Evolutionary conservation across 2,329 filamentous ascomycete species (phyloP), one percentile per base, ranked within the genome.

Genomic region (Rutstroemia sp.): DNA sequence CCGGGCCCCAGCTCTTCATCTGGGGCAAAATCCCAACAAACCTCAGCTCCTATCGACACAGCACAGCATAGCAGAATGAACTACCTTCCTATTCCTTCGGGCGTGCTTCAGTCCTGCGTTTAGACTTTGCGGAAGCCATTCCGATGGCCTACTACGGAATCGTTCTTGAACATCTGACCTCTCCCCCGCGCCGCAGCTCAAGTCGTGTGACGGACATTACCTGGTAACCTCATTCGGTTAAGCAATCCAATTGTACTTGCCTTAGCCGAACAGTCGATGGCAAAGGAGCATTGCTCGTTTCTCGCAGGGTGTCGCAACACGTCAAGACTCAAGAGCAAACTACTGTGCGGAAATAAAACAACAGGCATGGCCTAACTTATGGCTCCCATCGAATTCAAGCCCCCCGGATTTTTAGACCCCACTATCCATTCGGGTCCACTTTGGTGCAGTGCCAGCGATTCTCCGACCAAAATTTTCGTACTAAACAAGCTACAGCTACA

Each of bases 131-230:
- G 52, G 46, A 55, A 36, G 12, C 3, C 23, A 38, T 55, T 50
- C 52, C 52, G 52, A 55, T 34, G 16, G 39, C 45, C 52, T 39
- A 55, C 46, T 44, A 44, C 46, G 52, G 52, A 38, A 55, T n/a
- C 52, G 46, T 50, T 54, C 30, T 5, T 55, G 52, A 50, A 50
- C 52, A 55, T 55, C 52, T 55, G 52, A 55, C 52, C 52, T 50
- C 52, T 44, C 38, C 52, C 36, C 51, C 38, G 42, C 34, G 42
- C 34, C 51, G 36, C 40, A 30, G 19, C 47, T 5, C 16, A 48
- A 21, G 52, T 42, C 23, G 52, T 54, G 52, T 42, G 34, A 54
- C 52, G 27, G 14, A 27, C 51, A 48, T 16, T 38, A 14, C 30
- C 10, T 14, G 30, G 25, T 27, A 27, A 27, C 25, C 39, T 48